Conservation (phyloP, 2,329 filamentous ascomycete genomes). For the Fusarium circinatum region DNA sequence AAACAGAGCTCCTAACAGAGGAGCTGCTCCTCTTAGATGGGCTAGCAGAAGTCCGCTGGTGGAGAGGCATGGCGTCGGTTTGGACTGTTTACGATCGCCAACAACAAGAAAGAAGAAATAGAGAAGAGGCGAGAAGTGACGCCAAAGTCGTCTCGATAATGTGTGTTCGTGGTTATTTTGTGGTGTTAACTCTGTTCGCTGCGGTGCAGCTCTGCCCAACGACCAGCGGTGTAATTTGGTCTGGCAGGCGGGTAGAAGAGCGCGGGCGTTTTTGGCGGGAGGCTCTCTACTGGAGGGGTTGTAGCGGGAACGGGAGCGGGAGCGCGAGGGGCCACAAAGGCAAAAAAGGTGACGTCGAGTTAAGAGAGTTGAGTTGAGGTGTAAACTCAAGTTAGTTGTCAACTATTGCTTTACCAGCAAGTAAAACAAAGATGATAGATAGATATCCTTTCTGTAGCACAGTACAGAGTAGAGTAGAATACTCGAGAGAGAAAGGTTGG, state of each 20-base stretch:
- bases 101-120: constrained; percentile 31
- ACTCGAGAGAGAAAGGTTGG: constrained; percentile 25
- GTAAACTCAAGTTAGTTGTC: constrained; percentile 13
- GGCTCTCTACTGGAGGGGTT: constrained; percentile 32
- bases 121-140: constrained; percentile 13
- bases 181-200: constrained; percentile 35
- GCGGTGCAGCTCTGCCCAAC: constrained; percentile 47
- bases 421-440: constrained; percentile 14
- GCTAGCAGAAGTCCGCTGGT: constrained; percentile 44
- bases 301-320: constrained; percentile 40
- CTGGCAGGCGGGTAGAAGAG: constrained; percentile 42
- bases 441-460: constrained; percentile 6
- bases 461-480: neutral
- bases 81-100: constrained; percentile 34
- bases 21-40: constrained; percentile 42
- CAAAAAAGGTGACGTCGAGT: constrained; percentile 35
- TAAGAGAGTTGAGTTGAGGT: constrained; percentile 9
- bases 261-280: constrained; percentile 37
- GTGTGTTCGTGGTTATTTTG: constrained; percentile 35
- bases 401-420: constrained; percentile 20
- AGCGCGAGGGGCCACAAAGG: constrained; percentile 40
- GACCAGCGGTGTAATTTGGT: constrained; percentile 39
- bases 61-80: constrained; percentile 43
- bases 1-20: constrained; percentile 36
- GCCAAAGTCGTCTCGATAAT: constrained; percentile 30